Conservation (phyloP, 306 rosid genomes). For the Quillaja saponaria region DNA sequence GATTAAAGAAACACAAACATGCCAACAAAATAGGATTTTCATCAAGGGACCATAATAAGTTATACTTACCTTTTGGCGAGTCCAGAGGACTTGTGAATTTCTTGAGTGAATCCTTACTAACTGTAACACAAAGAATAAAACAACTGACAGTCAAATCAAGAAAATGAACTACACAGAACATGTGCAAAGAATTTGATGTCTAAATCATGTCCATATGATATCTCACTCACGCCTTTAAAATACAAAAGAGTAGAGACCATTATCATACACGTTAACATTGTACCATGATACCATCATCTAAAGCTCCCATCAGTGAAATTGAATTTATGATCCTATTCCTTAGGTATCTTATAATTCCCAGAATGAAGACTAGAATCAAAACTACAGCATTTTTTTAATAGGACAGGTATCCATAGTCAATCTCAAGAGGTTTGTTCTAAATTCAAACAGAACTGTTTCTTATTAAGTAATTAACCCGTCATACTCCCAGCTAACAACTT, state of each 20-base stretch:
- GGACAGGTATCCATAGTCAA: too few relatives aligned
- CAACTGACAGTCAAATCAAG: slow-evolving; percentile 24
- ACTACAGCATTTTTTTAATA: too few relatives aligned
- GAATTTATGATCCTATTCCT: too few relatives aligned
- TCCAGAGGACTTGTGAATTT: slow-evolving; percentile 67
- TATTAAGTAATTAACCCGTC: too few relatives aligned
- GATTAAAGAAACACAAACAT: background rate
- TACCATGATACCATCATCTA: too few relatives aligned
- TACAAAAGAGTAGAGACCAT: background rate
- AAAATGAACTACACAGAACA: slow-evolving; percentile 26
- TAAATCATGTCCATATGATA: slow-evolving; percentile 5
- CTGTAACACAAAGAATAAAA: slow-evolving; percentile 49
- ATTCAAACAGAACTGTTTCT: too few relatives aligned
- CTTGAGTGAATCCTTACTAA: slow-evolving; percentile 70
- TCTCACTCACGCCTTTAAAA: slow-evolving; percentile 8
- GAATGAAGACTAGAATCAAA: too few relatives aligned
- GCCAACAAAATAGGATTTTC: background rate
- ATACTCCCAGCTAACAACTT: too few relatives aligned
- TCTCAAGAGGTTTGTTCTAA: too few relatives aligned
- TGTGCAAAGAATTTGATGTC: slow-evolving; percentile 21
- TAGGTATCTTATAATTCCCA: too few relatives aligned
- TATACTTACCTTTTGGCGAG: slow-evolving; percentile 87
- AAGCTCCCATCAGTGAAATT: too few relatives aligned
- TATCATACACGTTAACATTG: background rate
- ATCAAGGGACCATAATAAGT: background rate